Conservation (phyloP, 2,329 filamentous ascomycete species). For the Tolypocladium guangdongense region DNA sequence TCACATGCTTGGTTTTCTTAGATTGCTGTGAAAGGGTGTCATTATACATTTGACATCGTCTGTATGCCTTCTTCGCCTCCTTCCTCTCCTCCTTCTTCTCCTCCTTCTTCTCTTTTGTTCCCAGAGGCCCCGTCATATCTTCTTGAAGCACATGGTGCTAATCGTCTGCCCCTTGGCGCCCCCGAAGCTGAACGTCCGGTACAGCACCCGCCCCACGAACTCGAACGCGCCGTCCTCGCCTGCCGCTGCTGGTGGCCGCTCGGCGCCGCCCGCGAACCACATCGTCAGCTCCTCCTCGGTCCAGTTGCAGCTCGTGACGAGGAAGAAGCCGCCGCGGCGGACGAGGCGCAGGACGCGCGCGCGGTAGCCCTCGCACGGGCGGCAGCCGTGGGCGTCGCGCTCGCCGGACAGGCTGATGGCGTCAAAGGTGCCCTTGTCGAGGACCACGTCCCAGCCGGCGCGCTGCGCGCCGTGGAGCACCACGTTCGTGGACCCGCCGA, state of each 20-base stretch:
- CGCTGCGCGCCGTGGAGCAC: conserved; percentile 20
- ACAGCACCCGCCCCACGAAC: conserved; percentile 60
- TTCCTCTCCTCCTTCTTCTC: no score
- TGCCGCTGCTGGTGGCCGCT: neutral
- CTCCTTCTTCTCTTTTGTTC: no score
- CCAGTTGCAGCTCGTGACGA: conserved; percentile 98
- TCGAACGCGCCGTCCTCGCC: conserved; percentile 34
- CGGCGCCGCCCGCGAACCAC: conserved; percentile 54
- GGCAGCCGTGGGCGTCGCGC: conserved; percentile 37
- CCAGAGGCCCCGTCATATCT: conserved; percentile 6
- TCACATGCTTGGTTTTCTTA: neutral
- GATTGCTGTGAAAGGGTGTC: neutral
- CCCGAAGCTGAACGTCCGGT: conserved; percentile 81
- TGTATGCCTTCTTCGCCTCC: neutral
- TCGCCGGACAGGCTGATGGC: conserved; percentile 70
- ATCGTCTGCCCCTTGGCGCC: conserved; percentile 83
- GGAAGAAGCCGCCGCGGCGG: conserved; percentile 57
- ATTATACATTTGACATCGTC: neutral
- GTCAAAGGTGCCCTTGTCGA: conserved; percentile 99
- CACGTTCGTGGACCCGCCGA: conserved; percentile 28
- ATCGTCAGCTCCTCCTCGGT: conserved; percentile 72
- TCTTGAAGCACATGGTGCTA: conserved; percentile 73
- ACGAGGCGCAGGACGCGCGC: conserved; percentile 58
- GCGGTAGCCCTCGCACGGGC: conserved; percentile 66
- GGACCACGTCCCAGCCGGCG: conserved; percentile 71